phyloP scores from a whole-genome alignment of 1,284 basidiomycete genomes.

The Cryptococcus sp. region DNA sequence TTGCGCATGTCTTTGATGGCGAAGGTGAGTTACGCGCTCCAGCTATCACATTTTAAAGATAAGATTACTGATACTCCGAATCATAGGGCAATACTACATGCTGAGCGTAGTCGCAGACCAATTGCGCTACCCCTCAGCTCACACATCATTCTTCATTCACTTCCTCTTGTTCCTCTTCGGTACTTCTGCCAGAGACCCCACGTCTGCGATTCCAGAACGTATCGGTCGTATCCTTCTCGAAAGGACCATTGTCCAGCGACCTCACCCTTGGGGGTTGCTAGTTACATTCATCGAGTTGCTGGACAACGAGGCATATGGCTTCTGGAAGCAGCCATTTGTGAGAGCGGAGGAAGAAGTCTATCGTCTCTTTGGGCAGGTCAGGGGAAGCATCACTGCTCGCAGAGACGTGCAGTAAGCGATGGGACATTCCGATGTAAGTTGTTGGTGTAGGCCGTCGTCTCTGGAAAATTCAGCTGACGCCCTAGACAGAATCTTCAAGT shows the following conservation, averaged over 20 bases:
- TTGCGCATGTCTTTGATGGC: slow-evolving; percentile 79
- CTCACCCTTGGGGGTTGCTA: slow-evolving; percentile 96
- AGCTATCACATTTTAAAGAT: no score
- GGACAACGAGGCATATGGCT: slow-evolving; percentile 50
- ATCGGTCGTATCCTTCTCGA: slow-evolving; percentile 90
- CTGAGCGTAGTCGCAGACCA: slow-evolving; percentile 88
- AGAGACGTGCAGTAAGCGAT: slow-evolving; percentile 17
- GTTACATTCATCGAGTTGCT: slow-evolving; percentile 83
- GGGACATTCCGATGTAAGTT: not conserved
- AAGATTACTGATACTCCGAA: not conserved
- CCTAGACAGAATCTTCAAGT: no score
- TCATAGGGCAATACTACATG: slow-evolving; percentile 84
- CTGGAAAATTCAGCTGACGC: not conserved
- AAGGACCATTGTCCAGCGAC: slow-evolving; percentile 87
- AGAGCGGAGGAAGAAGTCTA: slow-evolving; percentile 49
- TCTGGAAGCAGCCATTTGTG: slow-evolving; percentile 53
- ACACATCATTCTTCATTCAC: slow-evolving; percentile 93
- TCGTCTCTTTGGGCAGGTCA: slow-evolving; percentile 37
- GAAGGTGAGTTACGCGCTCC: slow-evolving; percentile 66
- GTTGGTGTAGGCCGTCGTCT: not conserved
- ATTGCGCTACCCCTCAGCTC: slow-evolving; percentile 93
- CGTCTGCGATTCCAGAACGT: slow-evolving; percentile 72
- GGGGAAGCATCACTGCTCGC: slow-evolving; percentile 8
- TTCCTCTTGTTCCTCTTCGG: slow-evolving; percentile 82
- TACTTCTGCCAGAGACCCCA: slow-evolving; percentile 44